A percentile compares a stretch with the other conserved stretches of the same genome.
Evolutionary conservation across 2,329 filamentous ascomycete genomes (phyloP).

Genomic region (Stachybotrys chartarum): DNA sequence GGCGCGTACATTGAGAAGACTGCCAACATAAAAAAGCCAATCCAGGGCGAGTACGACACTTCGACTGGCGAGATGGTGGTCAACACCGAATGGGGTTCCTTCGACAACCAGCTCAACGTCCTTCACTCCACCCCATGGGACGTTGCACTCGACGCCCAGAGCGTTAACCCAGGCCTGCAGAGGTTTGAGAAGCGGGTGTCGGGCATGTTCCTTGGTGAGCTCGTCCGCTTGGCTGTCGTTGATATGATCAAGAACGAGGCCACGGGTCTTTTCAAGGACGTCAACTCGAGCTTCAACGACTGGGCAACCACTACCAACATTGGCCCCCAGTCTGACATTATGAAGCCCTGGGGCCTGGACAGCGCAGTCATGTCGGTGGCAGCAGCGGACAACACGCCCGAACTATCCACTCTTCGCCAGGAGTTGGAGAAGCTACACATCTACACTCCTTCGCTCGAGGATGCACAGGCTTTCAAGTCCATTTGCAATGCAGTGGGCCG

Average conservation of each 20-base stretch:
- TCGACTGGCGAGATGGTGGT: slow-evolving; percentile 92
- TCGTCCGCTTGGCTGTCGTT: slow-evolving; percentile 71
- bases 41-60: slow-evolving; percentile 64
- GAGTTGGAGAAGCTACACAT: slow-evolving; percentile 73
- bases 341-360: slow-evolving; percentile 82
- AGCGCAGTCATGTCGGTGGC: slow-evolving; percentile 85
- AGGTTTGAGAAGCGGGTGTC: slow-evolving; percentile 99
- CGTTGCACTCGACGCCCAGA: slow-evolving; percentile 66
- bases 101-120: slow-evolving; percentile 87
- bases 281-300: slow-evolving; percentile 65
- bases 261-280: slow-evolving; percentile 68
- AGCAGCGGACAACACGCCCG: slow-evolving; percentile 68
- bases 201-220: slow-evolving; percentile 96
- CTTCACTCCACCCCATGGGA: slow-evolving; percentile 85
- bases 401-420: slow-evolving; percentile 66
- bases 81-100: slow-evolving; percentile 98
- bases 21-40: slow-evolving; percentile 71
- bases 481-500: slow-evolving; percentile 79
- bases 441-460: slow-evolving; percentile 69
- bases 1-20: slow-evolving; percentile 95
- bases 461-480: slow-evolving; percentile 80
- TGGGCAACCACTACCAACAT: slow-evolving; percentile 64
- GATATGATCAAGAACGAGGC: slow-evolving; percentile 62
- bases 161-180: slow-evolving; percentile 87
- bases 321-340: slow-evolving; percentile 57